A percentile compares a stretch with the other conserved stretches of the same genome.
These are phyloP conservation scores for Metschnikowia shivogae DNA, from an alignment of 805 yeast genomes.

Conservation along the genomic window DNA sequence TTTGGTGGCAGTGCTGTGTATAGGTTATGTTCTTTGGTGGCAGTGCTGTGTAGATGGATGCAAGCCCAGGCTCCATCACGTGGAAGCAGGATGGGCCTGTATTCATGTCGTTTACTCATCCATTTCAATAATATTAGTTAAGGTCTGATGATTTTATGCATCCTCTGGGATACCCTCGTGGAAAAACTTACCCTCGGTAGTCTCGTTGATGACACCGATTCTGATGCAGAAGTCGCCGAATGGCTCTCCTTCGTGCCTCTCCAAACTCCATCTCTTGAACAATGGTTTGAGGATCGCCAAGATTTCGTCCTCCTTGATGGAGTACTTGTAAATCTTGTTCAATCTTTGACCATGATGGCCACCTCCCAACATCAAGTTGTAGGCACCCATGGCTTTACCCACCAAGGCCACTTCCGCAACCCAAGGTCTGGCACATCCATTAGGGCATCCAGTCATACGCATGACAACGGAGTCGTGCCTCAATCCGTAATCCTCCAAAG, in stretches of 20 bases:
- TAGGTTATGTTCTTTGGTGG: too few species aligned
- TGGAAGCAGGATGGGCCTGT: too few species aligned
- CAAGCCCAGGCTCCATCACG: too few species aligned
- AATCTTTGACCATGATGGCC: constrained; percentile 91
- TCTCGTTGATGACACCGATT: constrained; percentile 81
- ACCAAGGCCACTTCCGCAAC: constrained; percentile 92
- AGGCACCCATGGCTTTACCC: constrained; percentile 92
- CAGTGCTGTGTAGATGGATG: too few species aligned
- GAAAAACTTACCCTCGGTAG: constrained; percentile 87
- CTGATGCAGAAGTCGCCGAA: constrained; percentile 92
- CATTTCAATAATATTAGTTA: too few species aligned
- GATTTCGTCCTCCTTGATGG: constrained; percentile 87
- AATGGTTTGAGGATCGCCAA: constrained; percentile 72
- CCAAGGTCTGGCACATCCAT: constrained; percentile 99
- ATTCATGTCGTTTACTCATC: too few species aligned
- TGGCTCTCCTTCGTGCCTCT: constrained; percentile 86
- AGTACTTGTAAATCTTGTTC: constrained; percentile 83
- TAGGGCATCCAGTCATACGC: constrained; percentile 99
- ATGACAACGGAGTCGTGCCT: constrained; percentile 91
- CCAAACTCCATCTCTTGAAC: constrained; percentile 91
- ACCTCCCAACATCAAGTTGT: constrained; percentile 93
- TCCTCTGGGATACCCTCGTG: constrained; percentile 91
- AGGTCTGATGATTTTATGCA: constrained; percentile 29
- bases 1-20: too few species aligned
- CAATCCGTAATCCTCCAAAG: constrained; percentile 86